Evolutionary conservation across 2,329 filamentous ascomycete genomes (phyloP).

Genomic region (Paraconiothyrium sp.): DNA sequence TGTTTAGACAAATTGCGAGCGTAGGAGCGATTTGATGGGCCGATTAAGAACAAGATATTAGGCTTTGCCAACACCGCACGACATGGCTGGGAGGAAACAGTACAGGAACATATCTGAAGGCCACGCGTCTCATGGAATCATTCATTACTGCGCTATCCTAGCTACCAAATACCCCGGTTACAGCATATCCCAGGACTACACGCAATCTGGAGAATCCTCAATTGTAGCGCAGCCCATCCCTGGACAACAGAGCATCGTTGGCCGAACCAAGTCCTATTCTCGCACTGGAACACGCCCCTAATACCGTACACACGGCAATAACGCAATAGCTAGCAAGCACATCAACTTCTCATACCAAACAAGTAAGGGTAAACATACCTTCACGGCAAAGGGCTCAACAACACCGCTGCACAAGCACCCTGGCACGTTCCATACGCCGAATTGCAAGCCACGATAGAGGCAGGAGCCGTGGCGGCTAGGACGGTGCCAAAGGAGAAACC

Average conservation of each 20-base stretch:
- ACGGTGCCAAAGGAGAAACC: constrained; percentile 56
- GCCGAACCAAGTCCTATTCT: neutral
- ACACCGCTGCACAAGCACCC: constrained; percentile 54
- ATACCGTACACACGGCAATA: neutral
- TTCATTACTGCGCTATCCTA: neutral
- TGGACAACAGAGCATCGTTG: no score
- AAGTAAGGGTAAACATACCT: neutral
- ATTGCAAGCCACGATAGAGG: constrained; percentile 58
- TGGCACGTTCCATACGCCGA: constrained; percentile 57
- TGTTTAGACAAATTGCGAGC: constrained; percentile 25
- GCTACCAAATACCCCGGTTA: no score
- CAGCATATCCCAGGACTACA: no score
- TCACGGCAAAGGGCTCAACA: neutral
- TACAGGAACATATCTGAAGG: neutral
- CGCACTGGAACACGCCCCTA: neutral
- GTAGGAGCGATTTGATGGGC: neutral
- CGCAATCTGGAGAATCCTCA: no score
- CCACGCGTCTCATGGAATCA: neutral
- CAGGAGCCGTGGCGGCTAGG: constrained; percentile 50
- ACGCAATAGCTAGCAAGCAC: neutral
- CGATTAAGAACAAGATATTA: neutral
- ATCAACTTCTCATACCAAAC: neutral
- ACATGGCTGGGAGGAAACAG: neutral
- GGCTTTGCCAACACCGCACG: neutral
- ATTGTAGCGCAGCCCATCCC: no score